Percentiles rank a stretch among this genome's conserved stretches.
These are phyloP conservation scores for Tolypocladium inflatum DNA, from an alignment of 2,329 filamentous ascomycete species.

Conservation along the genomic window DNA sequence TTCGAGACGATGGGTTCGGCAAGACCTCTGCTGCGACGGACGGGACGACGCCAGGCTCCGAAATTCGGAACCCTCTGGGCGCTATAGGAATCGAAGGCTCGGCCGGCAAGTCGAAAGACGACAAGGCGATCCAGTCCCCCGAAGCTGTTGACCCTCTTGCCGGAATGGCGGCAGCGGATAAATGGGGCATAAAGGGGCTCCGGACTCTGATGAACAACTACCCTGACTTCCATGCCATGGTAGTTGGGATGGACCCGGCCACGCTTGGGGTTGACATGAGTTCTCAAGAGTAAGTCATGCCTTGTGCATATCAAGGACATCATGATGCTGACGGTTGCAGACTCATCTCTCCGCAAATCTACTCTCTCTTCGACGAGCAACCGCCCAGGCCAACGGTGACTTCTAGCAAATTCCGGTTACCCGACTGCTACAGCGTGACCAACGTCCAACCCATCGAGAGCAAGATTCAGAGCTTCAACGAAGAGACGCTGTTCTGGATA, in stretches of 20 bases:
- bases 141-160: constrained; percentile 47
- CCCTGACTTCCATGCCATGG: constrained; percentile 51
- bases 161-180: constrained; percentile 53
- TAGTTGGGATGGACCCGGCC: constrained; percentile 49
- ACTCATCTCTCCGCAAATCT: constrained; percentile 48
- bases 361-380: constrained; percentile 51
- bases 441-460: constrained; percentile 57
- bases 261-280: constrained; percentile 48
- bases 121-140: constrained; percentile 26
- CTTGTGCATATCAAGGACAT: background rate
- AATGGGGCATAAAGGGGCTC: constrained; percentile 56
- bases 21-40: constrained; percentile 26
- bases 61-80: constrained; percentile 31
- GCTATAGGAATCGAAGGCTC: constrained; percentile 36
- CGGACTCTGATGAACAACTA: constrained; percentile 55
- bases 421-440: constrained; percentile 58
- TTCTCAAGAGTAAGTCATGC: constrained; percentile 42
- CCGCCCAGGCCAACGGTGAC: constrained; percentile 45
- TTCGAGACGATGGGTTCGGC: constrained; percentile 32
- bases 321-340: constrained; percentile 22
- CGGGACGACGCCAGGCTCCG: constrained; percentile 17
- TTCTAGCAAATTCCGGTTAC: constrained; percentile 43
- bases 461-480: constrained; percentile 58
- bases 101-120: constrained; percentile 30
- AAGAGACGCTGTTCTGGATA: constrained; percentile 61